These are phyloP conservation scores for Amanita polypyramis DNA, from an alignment of 768 basidiomycete genomes.

Conservation along the genomic window DNA sequence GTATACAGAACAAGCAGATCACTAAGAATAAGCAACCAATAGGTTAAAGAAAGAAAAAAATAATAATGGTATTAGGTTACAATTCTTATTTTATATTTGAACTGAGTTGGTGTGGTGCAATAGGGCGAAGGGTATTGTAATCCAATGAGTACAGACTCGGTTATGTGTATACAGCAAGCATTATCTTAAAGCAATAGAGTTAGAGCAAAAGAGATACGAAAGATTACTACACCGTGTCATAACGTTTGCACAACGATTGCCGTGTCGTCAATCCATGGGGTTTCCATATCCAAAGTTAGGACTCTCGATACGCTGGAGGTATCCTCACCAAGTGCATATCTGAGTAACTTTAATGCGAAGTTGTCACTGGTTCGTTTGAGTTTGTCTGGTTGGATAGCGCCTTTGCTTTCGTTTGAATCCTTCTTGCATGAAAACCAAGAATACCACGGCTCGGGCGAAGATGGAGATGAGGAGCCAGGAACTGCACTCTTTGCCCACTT, in stretches of 20 bases:
- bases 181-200: background rate
- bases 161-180: background rate
- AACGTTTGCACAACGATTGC: constrained; percentile 54
- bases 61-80: background rate
- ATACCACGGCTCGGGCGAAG: constrained; percentile 13
- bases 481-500: constrained; percentile 42
- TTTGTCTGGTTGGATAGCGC: background rate
- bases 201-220: background rate
- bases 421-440: constrained; percentile 7
- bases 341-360: constrained; percentile 47
- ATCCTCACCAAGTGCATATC: constrained; percentile 47
- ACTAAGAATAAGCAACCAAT: background rate
- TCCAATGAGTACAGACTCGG: background rate
- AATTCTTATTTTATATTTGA: background rate
- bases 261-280: constrained; percentile 61
- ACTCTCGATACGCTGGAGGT: constrained; percentile 40
- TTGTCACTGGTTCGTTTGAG: constrained; percentile 20
- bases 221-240: constrained; percentile 17
- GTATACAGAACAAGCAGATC: no score
- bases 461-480: constrained; percentile 13
- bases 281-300: constrained; percentile 54
- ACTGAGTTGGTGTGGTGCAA: background rate
- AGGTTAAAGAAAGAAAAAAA: constrained; percentile 1
- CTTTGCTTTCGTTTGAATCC: constrained; percentile 4
- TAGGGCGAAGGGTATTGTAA: background rate